Evolutionary conservation across 192 early-diverging fungal genomes (phyloP).

Genomic region (Thamnidium elegans): DNA sequence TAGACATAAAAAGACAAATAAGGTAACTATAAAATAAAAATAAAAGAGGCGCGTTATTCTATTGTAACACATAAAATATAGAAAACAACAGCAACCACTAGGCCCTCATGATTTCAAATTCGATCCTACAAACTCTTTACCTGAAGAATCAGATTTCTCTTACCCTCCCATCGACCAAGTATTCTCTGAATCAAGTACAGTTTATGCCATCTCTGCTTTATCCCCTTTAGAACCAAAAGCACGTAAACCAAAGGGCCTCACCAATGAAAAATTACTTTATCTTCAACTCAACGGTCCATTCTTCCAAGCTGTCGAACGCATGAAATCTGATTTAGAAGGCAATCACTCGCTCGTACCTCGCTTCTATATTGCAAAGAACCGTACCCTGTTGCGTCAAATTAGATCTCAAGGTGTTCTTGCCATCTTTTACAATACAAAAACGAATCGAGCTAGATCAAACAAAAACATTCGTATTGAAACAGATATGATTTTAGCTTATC

Average conservation of each 20-base stretch:
- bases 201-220: conserved; percentile 26
- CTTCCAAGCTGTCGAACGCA: conserved; percentile 29
- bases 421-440: conserved; percentile 32
- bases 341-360: conserved; percentile 31
- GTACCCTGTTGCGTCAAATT: conserved; percentile 34
- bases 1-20: conserved; percentile 26
- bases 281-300: conserved; percentile 30
- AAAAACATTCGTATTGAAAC: conserved; percentile 20
- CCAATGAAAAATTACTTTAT: conserved; percentile 29
- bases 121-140: conserved; percentile 23
- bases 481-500: conserved; percentile 27
- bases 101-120: conserved; percentile 22
- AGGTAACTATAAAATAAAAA: conserved; percentile 11
- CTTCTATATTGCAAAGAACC: conserved; percentile 39
- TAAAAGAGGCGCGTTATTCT: background rate
- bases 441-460: conserved; percentile 10
- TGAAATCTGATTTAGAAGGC: conserved; percentile 18
- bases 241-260: conserved; percentile 29
- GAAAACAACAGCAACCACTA: conserved; percentile 6
- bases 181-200: conserved; percentile 24
- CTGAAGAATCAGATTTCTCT: conserved; percentile 32
- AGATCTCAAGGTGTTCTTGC: conserved; percentile 26
- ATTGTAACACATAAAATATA: background rate
- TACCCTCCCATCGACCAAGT: conserved; percentile 29
- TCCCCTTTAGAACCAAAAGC: conserved; percentile 29